Conservation (phyloP, 2,329 filamentous ascomycete genomes). For the Pseudocercospora fuligena region DNA sequence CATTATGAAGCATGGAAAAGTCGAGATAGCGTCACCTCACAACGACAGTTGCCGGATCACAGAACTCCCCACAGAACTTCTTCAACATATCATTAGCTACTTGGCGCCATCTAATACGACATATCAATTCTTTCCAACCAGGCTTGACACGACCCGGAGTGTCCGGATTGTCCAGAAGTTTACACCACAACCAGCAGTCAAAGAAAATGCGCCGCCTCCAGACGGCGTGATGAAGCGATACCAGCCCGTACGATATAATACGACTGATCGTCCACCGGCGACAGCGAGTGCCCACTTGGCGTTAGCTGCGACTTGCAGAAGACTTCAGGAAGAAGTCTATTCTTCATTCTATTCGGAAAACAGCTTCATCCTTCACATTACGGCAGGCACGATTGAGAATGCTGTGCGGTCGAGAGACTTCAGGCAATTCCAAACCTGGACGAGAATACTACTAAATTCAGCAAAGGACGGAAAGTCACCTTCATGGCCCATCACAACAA, state of each 20-base stretch:
- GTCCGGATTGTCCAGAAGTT: constrained; percentile 14
- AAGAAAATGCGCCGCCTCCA: not conserved
- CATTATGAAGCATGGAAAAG: not conserved
- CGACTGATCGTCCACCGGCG: not conserved
- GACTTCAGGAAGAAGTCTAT: constrained; percentile 11
- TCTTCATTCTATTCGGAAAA: constrained; percentile 3
- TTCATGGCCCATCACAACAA: constrained; percentile 2
- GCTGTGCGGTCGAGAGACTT: constrained; percentile 2
- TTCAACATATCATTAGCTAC: constrained; percentile 14
- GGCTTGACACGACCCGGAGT: not conserved
- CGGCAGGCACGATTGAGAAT: not conserved
- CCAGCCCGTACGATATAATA: not conserved
- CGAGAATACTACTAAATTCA: constrained; percentile 2
- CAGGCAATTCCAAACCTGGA: constrained; percentile 11
- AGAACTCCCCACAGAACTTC: constrained; percentile 15
- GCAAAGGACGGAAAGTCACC: not conserved
- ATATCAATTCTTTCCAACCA: constrained; percentile 16
- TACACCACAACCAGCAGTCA: not conserved
- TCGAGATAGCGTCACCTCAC: too few relatives aligned
- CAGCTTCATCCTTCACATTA: constrained; percentile 18
- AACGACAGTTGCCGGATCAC: constrained; percentile 12
- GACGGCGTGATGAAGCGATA: not conserved
- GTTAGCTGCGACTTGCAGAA: constrained; percentile 4
- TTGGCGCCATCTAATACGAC: constrained; percentile 11
- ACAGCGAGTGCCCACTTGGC: constrained; percentile 4